Evolutionary conservation across 2,329 filamentous ascomycete species (phyloP), one percentile per base, ranked within the genome.

Genomic region (Talaromyces sp.): DNA sequence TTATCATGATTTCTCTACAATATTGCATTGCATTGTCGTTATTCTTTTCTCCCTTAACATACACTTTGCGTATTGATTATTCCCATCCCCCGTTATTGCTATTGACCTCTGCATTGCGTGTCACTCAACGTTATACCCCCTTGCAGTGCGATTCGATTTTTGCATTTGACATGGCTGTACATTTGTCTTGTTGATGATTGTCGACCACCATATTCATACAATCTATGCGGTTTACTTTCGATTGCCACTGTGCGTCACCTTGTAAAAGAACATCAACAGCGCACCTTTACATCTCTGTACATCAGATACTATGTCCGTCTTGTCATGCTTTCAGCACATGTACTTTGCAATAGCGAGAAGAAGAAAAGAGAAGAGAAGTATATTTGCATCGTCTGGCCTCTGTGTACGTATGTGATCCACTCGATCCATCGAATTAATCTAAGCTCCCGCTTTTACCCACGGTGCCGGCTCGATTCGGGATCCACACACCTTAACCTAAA

Each of bases 11-110:
- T 59, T 18, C 58, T 46, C 33, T 42, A 60, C 57, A 46, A 50
- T 62, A 57, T 64, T 64, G 62, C 62, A 64, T 64, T 61, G 62
- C 62, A 58, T 64, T 52, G 40, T 58, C 37, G 14, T 33, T 40
- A 56, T 18, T 46, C 11, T 48, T 48, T 23, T 37, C 3, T 28
- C 28, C 28, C 25, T 31, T 11, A 46, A 33, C 12, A 12, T n/a
- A 59, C 31, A 44, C 57, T 33, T 18, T 12, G 18, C 57, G 35
- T 59, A 33, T 59, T 33, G 28, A 21, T 39, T 50, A 39, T 52
- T 25, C 16, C 35, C 40, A 40, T 44, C 23, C 48, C 48, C 39
- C 3, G 33, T 55, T 42, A 33, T 55, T 55, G 18, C 31, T 61
- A 18, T 54, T 42, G 44, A 31, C 28, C 23, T 44, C 39, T 48